phyloP scores from a whole-genome alignment of 768 basidiomycete genomes.

The Russula lepida region DNA sequence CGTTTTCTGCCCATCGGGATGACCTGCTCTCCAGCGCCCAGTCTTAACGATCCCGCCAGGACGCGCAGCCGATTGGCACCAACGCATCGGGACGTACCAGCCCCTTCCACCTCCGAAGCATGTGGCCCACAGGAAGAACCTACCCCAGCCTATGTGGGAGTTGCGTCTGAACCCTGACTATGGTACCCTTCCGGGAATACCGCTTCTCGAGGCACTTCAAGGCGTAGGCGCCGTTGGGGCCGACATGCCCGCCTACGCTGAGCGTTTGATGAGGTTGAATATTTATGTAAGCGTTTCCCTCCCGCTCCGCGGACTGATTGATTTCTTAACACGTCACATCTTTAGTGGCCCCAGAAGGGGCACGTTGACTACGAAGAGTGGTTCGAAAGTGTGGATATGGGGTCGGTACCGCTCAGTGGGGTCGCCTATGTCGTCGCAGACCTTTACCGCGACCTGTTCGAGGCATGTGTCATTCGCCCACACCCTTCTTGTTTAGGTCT shows the following conservation, averaged over 20 bases:
- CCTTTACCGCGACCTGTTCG: slow-evolving; percentile 8
- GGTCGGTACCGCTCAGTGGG: background rate
- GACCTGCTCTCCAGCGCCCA: background rate
- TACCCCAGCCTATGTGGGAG: slow-evolving; percentile 12
- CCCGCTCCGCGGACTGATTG: background rate
- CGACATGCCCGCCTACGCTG: background rate
- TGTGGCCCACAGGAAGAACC: background rate
- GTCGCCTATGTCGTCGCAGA: slow-evolving; percentile 2
- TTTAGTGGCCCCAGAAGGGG: slow-evolving; percentile 9
- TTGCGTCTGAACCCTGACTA: slow-evolving; percentile 9
- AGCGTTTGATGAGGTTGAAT: background rate
- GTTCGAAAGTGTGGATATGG: slow-evolving; percentile 10
- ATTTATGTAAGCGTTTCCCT: background rate
- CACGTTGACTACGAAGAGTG: slow-evolving; percentile 11
- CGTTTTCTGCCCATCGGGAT: background rate
- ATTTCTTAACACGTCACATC: background rate
- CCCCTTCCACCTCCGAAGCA: slow-evolving; percentile 7
- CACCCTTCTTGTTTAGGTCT: background rate
- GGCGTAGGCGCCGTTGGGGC: slow-evolving; percentile 1
- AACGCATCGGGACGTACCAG: background rate
- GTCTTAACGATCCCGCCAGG: slow-evolving; percentile 6
- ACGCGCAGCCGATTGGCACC: slow-evolving; percentile 16
- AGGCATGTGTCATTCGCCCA: background rate
- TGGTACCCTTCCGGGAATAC: slow-evolving; percentile 9
- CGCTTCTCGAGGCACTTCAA: slow-evolving; percentile 14